Base-by-base conservation (phyloP, 371 early-diverging fungal genomes). In the Paraphysoderma sedebokerense region DNA sequence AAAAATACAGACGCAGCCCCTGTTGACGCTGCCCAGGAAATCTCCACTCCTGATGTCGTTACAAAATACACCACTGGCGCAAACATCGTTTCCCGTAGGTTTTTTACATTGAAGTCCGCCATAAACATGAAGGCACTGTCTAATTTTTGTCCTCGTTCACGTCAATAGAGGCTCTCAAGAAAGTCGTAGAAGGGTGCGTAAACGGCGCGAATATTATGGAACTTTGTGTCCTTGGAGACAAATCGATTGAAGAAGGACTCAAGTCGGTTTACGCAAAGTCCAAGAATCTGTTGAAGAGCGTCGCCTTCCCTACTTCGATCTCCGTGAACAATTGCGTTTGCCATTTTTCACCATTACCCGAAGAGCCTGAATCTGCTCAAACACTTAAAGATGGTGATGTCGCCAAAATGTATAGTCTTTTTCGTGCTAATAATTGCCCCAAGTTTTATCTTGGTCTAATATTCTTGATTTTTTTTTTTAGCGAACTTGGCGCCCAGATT, bases 401-500 rank as follows among this genome's bases (percentile, higher is more conserved):
- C 29, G 88, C 87, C 50, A 85, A 88, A 59, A 70, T 90, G 78
- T 82, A 71, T 54, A 74, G 45, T 37, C 29, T 28, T 55, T 15
- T 2, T 29, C 51, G 27, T 35, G 19, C 30, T 51, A 6, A 23
- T 48, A 38, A 38, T 47, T 15, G 13, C 5, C 19, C 23, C 20
- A 37, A 6, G 1, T 51, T 33, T 22, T 27, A 36, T 13, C 29
- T n/a, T n/a, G n/a, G n/a, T n/a, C n/a, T n/a, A n/a, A n/a, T n/a
- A n/a, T n/a, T n/a, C n/a, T n/a, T 15, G 20, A 33, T 26, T 13
- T 5, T 15, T 19, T n/a, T 32, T 13, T 26, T 39, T 61, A 77
- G 73, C 61, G 92, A 90, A 61, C 63, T 92, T 52, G 95, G 87
- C 50, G 85, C 76, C 30, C 92, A 92, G 55, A 67, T 93, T 50